Evolutionary conservation across 2,329 filamentous ascomycete genomes (phyloP), one percentile per base, ranked within the genome.

Genomic region (Rasamsonia emersonii): DNA sequence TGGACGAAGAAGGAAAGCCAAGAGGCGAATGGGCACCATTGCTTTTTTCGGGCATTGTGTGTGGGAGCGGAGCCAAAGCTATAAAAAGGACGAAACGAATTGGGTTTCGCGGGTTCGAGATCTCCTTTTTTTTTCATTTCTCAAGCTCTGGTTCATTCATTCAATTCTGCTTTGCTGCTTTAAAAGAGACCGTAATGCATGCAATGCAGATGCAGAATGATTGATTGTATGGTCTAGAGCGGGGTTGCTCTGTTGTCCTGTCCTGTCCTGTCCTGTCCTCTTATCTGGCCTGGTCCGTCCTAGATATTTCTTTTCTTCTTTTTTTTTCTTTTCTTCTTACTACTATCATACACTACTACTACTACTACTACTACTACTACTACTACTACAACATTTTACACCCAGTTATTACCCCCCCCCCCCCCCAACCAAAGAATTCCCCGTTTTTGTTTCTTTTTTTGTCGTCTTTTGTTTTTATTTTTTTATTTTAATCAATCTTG

Each of bases 261-360:
- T 28, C 11, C 16, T 36, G 28, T 39, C 35, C 31, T 31, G 37
- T 45, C 34, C 35, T 33, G 30, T 33, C 26, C 29, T 29, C 28
- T 30, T 32, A 36, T 41, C 40, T 32, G 35, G 30, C 31, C 31
- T 32, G 42, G 35, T 37, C 37, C 26, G 34, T 35, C 34, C 37
- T 45, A n/a, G n/a, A n/a, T n/a, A n/a, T 43, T 32, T 36, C 30
- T 28, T 44, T 38, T 45, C 33, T 38, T 40, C 34, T 39, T 45
- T 40, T 37, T 26, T 32, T 33, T 39, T 42, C 37, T 41, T 39
- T 38, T 40, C n/a, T n/a, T n/a, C n/a, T 14, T 16, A 14, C 13
- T 28, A 16, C 26, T 11, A 18, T 18, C 8, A 18, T 28, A 28
- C 19, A 28, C 26, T 18, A 28, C 16, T 28, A 27, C 25, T 16